These are phyloP conservation scores for Dryas alaskensis DNA, from an alignment of 306 rosid genomes.

Conservation along the genomic window DNA sequence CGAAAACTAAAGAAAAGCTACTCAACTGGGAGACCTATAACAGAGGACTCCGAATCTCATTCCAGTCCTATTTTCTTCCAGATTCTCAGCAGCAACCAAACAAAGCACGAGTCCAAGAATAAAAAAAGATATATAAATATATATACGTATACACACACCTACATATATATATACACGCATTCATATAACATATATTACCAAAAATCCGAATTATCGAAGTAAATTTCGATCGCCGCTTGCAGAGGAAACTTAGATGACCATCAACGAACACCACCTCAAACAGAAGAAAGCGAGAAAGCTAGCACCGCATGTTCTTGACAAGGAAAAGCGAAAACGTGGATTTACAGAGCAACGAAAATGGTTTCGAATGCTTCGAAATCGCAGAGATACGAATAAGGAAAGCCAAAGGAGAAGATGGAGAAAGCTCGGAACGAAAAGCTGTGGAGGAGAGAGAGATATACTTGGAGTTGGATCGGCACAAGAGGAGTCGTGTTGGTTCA, in stretches of 20 bases:
- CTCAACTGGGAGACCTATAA: neutral
- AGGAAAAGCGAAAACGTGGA: neutral
- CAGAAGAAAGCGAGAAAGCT: neutral
- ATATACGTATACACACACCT: neutral
- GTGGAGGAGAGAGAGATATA: neutral
- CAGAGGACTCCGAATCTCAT: neutral
- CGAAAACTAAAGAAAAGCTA: neutral
- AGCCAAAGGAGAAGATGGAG: neutral
- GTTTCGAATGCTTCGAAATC: neutral
- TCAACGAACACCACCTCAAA: conserved; percentile 31
- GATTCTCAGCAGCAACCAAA: conserved; percentile 26
- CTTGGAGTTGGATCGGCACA: neutral
- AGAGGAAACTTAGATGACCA: conserved; percentile 31
- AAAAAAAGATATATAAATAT: neutral
- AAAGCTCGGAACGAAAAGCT: neutral
- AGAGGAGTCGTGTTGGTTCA: neutral
- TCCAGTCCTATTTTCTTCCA: neutral
- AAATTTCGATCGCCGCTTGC: conserved; percentile 6
- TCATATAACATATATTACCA: neutral
- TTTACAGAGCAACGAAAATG: neutral
- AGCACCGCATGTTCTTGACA: neutral
- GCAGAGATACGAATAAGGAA: neutral
- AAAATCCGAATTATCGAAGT: conserved; percentile 12
- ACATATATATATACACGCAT: neutral
- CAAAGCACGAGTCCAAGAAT: conserved; percentile 7